Base-by-base conservation (phyloP, 164 flowering plant genomes). In the Sextonia rubra region DNA sequence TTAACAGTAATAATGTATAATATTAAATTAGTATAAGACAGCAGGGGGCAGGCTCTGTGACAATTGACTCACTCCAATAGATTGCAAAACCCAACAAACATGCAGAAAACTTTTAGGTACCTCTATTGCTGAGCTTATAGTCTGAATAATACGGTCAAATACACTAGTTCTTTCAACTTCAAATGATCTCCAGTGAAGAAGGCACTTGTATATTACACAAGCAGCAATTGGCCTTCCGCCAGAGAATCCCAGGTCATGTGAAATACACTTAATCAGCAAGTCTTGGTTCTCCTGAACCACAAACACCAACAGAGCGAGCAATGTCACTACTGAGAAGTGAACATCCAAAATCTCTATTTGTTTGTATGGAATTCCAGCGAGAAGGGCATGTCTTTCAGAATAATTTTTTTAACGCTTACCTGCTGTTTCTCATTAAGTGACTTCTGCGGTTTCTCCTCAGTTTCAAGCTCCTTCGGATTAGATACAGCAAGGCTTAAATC, bases 171-270 rank as follows among this genome's bases (percentile, higher is more conserved):
- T 88, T 85, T 96, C 99, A 76, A 93, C 99, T 81, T 93, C 99
- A 82, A 93, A 96, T 70, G 98, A 96, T 74, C 97, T 89, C 99
- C 99, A 96, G 74, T 96, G 99, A 71, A 96, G 95, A 70, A 96
- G 97, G 80, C 95, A 86, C 75, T 93, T 96, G 84, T 93, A 96
- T 71, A 96, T 91, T 66, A 96, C 78, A 81, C 95, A 89, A 66
- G 98, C 97, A 74, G 99, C 94, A 79, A 93, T 75, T 37, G 99
- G 98, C 75, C 82, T 93, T 70, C 97, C 90, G 48, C 89, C 86
- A 74, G 95, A 86, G 77, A 88, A 93, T 75, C 98, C 98, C 60
- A 96, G 77, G 78, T 93, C 92, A 82, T 90, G 92, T 71, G 97
- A 80, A 70, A 96, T 87, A 69, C 97, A 96, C 78, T 87, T 90